phyloP scores from a whole-genome alignment of 768 basidiomycete genomes.

The Cystofilobasidium macerans region DNA sequence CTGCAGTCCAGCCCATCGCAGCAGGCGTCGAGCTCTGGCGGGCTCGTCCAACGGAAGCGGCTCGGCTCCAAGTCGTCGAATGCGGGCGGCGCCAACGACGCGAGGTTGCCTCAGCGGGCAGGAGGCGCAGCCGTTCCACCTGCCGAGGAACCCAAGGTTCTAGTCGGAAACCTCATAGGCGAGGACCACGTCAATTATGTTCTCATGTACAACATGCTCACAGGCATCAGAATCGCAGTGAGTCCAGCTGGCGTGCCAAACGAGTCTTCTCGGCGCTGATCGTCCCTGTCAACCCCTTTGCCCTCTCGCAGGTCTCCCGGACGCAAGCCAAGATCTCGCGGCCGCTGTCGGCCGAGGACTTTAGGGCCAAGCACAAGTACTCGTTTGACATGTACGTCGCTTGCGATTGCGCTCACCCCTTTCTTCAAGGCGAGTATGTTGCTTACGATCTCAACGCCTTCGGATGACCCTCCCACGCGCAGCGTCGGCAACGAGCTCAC shows the following conservation, averaged over 20 bases:
- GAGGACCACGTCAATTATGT: constrained; percentile 98
- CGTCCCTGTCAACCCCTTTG: neutral
- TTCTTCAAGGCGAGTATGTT: too few relatives aligned
- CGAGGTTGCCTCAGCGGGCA: too few relatives aligned
- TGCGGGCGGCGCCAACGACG: neutral
- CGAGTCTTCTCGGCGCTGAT: too few relatives aligned
- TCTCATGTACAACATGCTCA: constrained; percentile 99
- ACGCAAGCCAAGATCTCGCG: constrained; percentile 92
- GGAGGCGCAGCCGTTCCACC: neutral
- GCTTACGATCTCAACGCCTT: too few relatives aligned
- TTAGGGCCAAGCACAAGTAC: constrained; percentile 77
- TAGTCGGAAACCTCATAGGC: constrained; percentile 94
- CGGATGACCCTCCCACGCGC: neutral
- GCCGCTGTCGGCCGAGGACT: constrained; percentile 74
- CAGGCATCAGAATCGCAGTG: constrained; percentile 89
- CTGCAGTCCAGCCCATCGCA: too few relatives aligned
- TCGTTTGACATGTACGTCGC: constrained; percentile 71
- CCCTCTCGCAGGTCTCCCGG: constrained; percentile 62
- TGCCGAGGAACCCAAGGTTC: constrained; percentile 47
- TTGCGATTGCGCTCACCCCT: neutral
- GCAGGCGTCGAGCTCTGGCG: too few relatives aligned
- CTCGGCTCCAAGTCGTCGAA: neutral
- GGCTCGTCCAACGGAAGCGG: neutral
- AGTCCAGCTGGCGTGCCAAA: constrained; percentile 32
- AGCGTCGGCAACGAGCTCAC: constrained; percentile 96